These are phyloP conservation scores for Apiospora aurea DNA, from an alignment of 2,329 filamentous ascomycete genomes.

Conservation along the genomic window DNA sequence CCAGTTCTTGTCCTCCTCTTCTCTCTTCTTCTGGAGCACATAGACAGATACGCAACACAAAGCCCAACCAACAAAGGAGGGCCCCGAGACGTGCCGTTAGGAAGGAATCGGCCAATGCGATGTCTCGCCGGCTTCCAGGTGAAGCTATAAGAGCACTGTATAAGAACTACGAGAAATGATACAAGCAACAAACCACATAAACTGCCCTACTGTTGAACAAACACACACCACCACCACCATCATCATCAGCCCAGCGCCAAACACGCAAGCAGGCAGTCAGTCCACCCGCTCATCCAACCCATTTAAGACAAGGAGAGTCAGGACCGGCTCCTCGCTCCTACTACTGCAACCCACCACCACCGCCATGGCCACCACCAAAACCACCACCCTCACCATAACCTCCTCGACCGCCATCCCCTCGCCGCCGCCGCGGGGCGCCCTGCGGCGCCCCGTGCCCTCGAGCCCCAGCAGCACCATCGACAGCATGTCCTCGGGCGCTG, in stretches of 20 bases:
- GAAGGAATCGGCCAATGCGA: neutral
- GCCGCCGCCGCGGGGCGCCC: constrained; percentile 1
- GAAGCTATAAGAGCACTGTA: constrained; percentile 3
- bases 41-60: neutral
- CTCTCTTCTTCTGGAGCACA: neutral
- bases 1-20: neutral
- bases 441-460: neutral
- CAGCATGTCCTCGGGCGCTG: neutral
- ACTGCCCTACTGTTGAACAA: neutral
- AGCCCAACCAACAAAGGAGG: constrained; percentile 7
- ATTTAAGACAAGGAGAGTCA: neutral
- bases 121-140: constrained; percentile 9
- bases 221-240: neutral
- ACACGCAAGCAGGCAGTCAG: neutral
- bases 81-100: neutral
- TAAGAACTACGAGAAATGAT: neutral
- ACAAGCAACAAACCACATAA: neutral
- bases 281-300: neutral
- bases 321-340: constrained; percentile 1
- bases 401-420: neutral
- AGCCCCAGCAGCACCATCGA: neutral
- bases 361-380: neutral
- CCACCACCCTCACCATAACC: constrained; percentile 12
- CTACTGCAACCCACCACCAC: neutral
- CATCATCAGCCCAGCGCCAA: neutral